Evolutionary conservation across 768 basidiomycete genomes (phyloP), one percentile per base, ranked within the genome.

Genomic region (Mycena crocata): DNA sequence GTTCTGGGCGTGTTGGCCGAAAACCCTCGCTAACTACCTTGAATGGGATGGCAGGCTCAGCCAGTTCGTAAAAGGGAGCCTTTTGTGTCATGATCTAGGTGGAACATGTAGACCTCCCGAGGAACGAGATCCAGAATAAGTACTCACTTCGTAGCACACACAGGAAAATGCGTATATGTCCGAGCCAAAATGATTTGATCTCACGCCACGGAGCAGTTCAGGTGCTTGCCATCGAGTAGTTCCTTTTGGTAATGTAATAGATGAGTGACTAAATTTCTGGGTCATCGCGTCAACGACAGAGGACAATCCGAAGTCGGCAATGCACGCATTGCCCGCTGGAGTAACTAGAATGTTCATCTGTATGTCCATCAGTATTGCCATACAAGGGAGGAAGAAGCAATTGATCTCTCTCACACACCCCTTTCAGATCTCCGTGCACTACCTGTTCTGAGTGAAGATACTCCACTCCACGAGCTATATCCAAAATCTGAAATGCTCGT

Each of bases 261-360:
- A 75, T 19, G 69, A 71, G 26, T 73, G 44, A 14, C 57, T 67
- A 24, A 68, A 69, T 55, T 60, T 70, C 21, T 74, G 50, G 3
- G 73, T 68, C 37, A 67, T 60, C 1, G 69, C 54, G 15, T 77
- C 72, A 9, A 59, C 69, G 14, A 79, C 68, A 3, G 73, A 76
- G 1, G 80, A 77, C 9, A 87, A 74, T 19, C 86, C 86, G 57
- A 87, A 87, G 69, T 87, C 86, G 30, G 85, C 81, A 5, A 87
- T 75, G 58, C 84, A 85, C 14, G 86, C 86, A 28, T 76, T 74
- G 17, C 78, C 78, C 15, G 75, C 66, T 6, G 69, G 74, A 7
- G 82, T 82, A 21, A 87, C 77, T 24, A 87, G 78, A 49, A 87
- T 83, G 61, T 87, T 87, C 17, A 75, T 75, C 84, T 86, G n/a